Evolutionary conservation across 2,329 filamentous ascomycete genomes (phyloP).

Genomic region (Phoma sp.): DNA sequence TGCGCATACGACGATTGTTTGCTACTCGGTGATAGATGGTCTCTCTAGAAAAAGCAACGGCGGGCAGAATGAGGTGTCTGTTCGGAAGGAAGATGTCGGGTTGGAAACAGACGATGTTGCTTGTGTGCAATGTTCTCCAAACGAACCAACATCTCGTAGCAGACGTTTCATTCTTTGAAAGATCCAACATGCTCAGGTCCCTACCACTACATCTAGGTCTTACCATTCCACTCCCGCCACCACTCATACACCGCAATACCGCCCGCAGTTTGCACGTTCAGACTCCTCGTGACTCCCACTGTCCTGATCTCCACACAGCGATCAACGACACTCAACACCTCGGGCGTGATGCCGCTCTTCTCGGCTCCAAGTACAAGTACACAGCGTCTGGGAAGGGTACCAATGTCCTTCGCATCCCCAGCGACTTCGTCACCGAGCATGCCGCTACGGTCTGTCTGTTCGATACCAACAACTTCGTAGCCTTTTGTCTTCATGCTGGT

Average conservation of each 20-base stretch:
- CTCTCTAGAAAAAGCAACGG: neutral
- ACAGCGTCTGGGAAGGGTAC: constrained; percentile 46
- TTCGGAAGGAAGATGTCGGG: no score
- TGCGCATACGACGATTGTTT: neutral
- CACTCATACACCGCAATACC: constrained; percentile 60
- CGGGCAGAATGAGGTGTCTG: neutral
- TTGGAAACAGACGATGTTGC: no score
- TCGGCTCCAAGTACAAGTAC: constrained; percentile 59
- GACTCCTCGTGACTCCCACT: constrained; percentile 58
- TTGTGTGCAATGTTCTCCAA: no score
- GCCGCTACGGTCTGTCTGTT: constrained; percentile 59
- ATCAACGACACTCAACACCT: constrained; percentile 57
- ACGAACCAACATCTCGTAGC: no score
- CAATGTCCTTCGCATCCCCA: constrained; percentile 23
- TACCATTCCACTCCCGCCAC: constrained; percentile 50
- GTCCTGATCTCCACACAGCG: constrained; percentile 60
- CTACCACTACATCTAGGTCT: neutral
- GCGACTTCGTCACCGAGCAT: constrained; percentile 47
- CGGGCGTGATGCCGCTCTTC: constrained; percentile 57
- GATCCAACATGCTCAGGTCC: no score
- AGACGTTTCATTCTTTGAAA: no score
- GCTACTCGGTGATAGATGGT: no score
- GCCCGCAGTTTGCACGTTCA: constrained; percentile 63
- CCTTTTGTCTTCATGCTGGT: constrained; percentile 52
- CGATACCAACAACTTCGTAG: constrained; percentile 59